These are phyloP conservation scores for Immersiella caudata DNA, from an alignment of 495 filamentous ascomycete species.

Conservation along the genomic window DNA sequence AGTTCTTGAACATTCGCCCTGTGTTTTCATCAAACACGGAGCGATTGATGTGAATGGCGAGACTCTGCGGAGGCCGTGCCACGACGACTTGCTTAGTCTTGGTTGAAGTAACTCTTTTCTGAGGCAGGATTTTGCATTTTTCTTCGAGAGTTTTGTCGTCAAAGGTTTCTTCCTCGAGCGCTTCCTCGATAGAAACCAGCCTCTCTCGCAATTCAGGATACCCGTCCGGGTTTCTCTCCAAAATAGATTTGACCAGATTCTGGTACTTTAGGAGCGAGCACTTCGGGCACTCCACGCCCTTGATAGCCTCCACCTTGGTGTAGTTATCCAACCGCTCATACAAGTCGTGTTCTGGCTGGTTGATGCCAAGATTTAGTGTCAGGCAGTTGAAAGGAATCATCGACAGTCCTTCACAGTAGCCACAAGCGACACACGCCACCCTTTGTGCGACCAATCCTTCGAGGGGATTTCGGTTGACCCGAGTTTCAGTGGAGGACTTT, in stretches of 20 bases:
- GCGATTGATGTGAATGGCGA: constrained; percentile 87
- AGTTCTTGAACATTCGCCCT: constrained; percentile 79
- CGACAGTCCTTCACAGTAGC: constrained; percentile 81
- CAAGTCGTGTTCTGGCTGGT: constrained; percentile 60
- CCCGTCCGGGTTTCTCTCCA: constrained; percentile 30
- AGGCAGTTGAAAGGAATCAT: constrained; percentile 93
- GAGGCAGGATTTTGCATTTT: constrained; percentile 72
- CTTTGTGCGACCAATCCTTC: constrained; percentile 88
- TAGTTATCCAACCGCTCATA: constrained; percentile 81
- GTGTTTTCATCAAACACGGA: constrained; percentile 86
- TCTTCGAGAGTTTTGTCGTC: constrained; percentile 71
- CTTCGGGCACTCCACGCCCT: constrained; percentile 86
- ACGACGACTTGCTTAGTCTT: constrained; percentile 91
- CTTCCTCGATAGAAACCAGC: constrained; percentile 64
- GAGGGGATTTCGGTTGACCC: constrained; percentile 60
- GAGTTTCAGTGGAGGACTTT: constrained; percentile 30
- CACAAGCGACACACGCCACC: constrained; percentile 84
- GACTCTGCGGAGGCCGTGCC: constrained; percentile 73
- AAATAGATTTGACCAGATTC: constrained; percentile 40
- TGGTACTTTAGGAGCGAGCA: constrained; percentile 71
- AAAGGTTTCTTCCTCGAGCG: constrained; percentile 78
- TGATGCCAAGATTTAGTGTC: constrained; percentile 73
- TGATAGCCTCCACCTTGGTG: constrained; percentile 79
- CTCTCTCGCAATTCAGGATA: constrained; percentile 45
- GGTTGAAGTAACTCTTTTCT: constrained; percentile 66